Evolutionary conservation across 2,329 filamentous ascomycete species (phyloP).

Genomic region (Dactylonectria estremocensis): DNA sequence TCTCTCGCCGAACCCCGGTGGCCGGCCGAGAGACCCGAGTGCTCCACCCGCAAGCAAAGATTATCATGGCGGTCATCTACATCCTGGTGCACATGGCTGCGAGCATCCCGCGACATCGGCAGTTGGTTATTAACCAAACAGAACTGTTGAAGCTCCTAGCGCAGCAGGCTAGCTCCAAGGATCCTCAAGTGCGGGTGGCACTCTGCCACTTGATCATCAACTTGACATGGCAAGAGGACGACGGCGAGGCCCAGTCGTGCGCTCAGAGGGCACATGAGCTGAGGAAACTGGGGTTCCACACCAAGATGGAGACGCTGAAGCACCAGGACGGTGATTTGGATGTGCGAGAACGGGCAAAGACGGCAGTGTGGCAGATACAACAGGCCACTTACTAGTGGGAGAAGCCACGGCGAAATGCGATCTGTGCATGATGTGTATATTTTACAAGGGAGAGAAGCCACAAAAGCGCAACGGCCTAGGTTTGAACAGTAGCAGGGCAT

Average conservation of each 20-base stretch:
- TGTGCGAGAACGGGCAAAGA: slow-evolving; percentile 87
- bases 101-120: slow-evolving; percentile 82
- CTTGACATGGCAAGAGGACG: slow-evolving; percentile 86
- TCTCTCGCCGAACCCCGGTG: slow-evolving; percentile 59
- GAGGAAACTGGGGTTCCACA: slow-evolving; percentile 78
- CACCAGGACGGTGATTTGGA: slow-evolving; percentile 83
- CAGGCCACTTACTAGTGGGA: slow-evolving; percentile 50
- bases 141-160: slow-evolving; percentile 81
- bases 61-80: slow-evolving; percentile 84
- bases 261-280: slow-evolving; percentile 78
- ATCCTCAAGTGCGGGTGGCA: slow-evolving; percentile 81
- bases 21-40: slow-evolving; percentile 62
- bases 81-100: slow-evolving; percentile 92
- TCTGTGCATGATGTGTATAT: neutral
- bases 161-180: slow-evolving; percentile 80
- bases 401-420: neutral
- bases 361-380: slow-evolving; percentile 81
- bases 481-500: neutral
- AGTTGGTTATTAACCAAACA: slow-evolving; percentile 83
- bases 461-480: slow-evolving; percentile 4
- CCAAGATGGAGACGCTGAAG: slow-evolving; percentile 73
- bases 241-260: slow-evolving; percentile 75
- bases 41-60: slow-evolving; percentile 74
- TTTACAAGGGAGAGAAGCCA: slow-evolving; percentile 5
- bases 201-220: slow-evolving; percentile 91